Conservation (phyloP, 176 grass and related monocot species). For the Eleusine coracana region DNA sequence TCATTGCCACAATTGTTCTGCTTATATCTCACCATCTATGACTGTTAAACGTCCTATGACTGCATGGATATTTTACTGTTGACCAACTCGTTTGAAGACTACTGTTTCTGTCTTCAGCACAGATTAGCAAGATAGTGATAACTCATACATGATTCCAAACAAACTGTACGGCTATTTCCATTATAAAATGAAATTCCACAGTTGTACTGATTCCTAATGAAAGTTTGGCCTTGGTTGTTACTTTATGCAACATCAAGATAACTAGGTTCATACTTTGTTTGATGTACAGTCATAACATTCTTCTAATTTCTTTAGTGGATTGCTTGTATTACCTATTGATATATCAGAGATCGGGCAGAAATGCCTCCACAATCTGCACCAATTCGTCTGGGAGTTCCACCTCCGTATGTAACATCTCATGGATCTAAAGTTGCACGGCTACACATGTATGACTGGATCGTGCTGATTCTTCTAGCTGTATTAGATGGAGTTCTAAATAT, state of each 20-base stretch:
- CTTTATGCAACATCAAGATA: neutral
- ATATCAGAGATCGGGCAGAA: constrained; percentile 11
- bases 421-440: constrained; percentile 57
- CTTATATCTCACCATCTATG: neutral
- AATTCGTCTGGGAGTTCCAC: constrained; percentile 33
- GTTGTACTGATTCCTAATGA: neutral
- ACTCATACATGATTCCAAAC: neutral
- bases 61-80: neutral
- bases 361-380: constrained; percentile 43
- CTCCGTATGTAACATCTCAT: constrained; percentile 56
- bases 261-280: constrained; percentile 16
- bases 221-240: neutral
- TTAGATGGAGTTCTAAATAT: constrained; percentile 68
- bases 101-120: neutral
- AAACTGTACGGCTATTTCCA: neutral
- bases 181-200: neutral
- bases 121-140: neutral
- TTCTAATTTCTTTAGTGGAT: neutral
- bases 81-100: neutral
- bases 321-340: constrained; percentile 11
- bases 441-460: constrained; percentile 78
- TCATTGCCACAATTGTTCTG: neutral
- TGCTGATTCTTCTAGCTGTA: constrained; percentile 59
- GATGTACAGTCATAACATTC: neutral
- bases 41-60: neutral